Evolutionary conservation across 495 filamentous ascomycete species (phyloP), one percentile per base, ranked within the genome.

Genomic region (Lasiosphaeria hispida): DNA sequence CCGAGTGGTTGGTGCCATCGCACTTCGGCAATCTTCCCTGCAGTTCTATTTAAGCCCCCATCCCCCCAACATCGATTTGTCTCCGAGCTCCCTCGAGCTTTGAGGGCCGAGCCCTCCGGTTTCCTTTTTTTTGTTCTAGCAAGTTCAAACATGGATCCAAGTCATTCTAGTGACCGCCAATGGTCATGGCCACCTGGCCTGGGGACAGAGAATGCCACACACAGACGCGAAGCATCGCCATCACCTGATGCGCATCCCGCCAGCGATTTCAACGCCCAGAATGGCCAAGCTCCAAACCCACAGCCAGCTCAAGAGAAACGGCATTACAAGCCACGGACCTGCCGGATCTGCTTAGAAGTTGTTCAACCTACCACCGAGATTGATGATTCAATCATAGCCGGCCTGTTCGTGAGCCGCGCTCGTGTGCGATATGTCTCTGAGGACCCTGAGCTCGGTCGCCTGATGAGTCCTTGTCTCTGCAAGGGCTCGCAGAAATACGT

Each of bases 391-490:
- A 75, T 79, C 58, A 63, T 89, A 11, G 82, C 84, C 1, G 79
- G 80, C 14, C 78, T 92, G 47, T 78, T 93, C 51, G 79, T 85
- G 43, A 73, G 81, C 30, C 64, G 70, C 53, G 77, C 88, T 13
- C 82, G 83, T 51, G 85, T 91, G 39, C 80, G 81, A 53, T 96
- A 96, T 64, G 80, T 87, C 13, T 93, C 91, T 1, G 76, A 82
- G 48, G 90, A 86, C 62, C 83, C 85, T n/a, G 83, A 88, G 55
- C 75, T 82, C 36, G 92, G 91, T 39, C 87, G 91, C 5, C 77
- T 98, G n/a, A 80, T 98, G 48, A 87, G 89, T 30, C 94, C 94
- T 4, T 98, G 94, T 79, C 85, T 86, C 71, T 98, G 94, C 77
- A 93, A 89, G 74, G 94, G 94, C 53, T 89, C 87, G 11, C 89